phyloP scores from a whole-genome alignment of 306 rosid species.

The Rubus parviflorus region DNA sequence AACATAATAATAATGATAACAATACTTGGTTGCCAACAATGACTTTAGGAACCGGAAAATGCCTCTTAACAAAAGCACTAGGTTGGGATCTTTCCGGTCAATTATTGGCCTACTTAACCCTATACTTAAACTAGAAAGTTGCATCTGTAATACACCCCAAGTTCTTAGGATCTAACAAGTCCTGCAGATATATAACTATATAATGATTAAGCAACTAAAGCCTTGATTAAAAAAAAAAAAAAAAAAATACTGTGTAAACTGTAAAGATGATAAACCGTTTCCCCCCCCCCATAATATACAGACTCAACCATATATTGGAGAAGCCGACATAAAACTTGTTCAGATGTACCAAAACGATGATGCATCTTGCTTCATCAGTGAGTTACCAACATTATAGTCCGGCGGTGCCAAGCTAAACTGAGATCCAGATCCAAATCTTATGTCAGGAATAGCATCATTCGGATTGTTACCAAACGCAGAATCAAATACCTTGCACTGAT shows the following conservation, averaged over 20 bases:
- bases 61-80: conserved; percentile 13
- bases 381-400: conserved; percentile 27
- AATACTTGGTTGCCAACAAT: conserved; percentile 1
- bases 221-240: background rate
- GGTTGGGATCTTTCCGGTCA: conserved; percentile 21
- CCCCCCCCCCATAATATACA: background rate
- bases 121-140: background rate
- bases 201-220: background rate
- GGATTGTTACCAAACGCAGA: conserved; percentile 40
- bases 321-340: conserved; percentile 16
- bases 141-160: conserved; percentile 2
- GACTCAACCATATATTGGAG: conserved; percentile 19
- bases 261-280: background rate
- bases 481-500: conserved; percentile 35
- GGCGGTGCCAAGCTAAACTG: conserved; percentile 34
- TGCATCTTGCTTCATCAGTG: conserved; percentile 42
- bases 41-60: conserved; percentile 21
- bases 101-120: conserved; percentile 25
- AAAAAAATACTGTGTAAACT: background rate
- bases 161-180: conserved; percentile 12
- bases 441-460: conserved; percentile 21
- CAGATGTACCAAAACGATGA: conserved; percentile 42
- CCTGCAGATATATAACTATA: conserved; percentile 1
- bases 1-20: background rate
- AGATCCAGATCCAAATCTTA: conserved; percentile 39